These are phyloP conservation scores for Didymella pinodella DNA, from an alignment of 2,329 filamentous ascomycete species.

Conservation along the genomic window DNA sequence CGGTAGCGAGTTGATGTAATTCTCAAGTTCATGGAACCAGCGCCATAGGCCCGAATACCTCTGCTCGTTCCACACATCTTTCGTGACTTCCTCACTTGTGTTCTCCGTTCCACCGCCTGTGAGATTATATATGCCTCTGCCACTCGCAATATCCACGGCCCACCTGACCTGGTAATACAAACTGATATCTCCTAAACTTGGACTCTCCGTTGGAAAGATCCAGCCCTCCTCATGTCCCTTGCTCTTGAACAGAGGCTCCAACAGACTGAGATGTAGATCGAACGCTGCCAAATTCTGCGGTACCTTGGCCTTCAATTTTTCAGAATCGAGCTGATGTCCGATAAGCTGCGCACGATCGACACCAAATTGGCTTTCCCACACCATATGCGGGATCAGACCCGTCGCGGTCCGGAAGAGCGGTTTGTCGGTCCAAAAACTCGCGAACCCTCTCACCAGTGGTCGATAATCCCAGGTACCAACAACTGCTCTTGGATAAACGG, in stretches of 20 bases:
- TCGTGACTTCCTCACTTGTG: slow-evolving; percentile 24
- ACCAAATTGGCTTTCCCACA: slow-evolving; percentile 53
- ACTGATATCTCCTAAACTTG: slow-evolving; percentile 49
- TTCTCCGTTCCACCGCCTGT: slow-evolving; percentile 47
- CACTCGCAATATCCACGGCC: slow-evolving; percentile 51
- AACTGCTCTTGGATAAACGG: slow-evolving; percentile 45
- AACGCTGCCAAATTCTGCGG: slow-evolving; percentile 49
- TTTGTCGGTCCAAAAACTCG: slow-evolving; percentile 53
- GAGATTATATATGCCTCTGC: slow-evolving; percentile 46
- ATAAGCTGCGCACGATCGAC: slow-evolving; percentile 51
- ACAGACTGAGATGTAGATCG: slow-evolving; percentile 49
- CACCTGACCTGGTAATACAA: slow-evolving; percentile 52
- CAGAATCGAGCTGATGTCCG: slow-evolving; percentile 49
- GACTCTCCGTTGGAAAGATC: slow-evolving; percentile 47
- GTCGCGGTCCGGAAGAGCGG: slow-evolving; percentile 52
- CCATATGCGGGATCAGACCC: slow-evolving; percentile 51
- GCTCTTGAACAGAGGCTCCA: slow-evolving; percentile 47
- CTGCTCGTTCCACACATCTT: slow-evolving; percentile 48
- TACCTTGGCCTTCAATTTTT: slow-evolving; percentile 52
- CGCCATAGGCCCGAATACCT: slow-evolving; percentile 48
- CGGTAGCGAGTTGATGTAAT: slow-evolving; percentile 43
- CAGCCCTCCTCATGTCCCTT: slow-evolving; percentile 27
- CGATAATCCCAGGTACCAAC: slow-evolving; percentile 44
- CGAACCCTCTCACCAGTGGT: slow-evolving; percentile 50
- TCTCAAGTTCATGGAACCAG: slow-evolving; percentile 50